Base-by-base conservation (phyloP, 2,329 filamentous ascomycete genomes). In the Alternaria burnsii region DNA sequence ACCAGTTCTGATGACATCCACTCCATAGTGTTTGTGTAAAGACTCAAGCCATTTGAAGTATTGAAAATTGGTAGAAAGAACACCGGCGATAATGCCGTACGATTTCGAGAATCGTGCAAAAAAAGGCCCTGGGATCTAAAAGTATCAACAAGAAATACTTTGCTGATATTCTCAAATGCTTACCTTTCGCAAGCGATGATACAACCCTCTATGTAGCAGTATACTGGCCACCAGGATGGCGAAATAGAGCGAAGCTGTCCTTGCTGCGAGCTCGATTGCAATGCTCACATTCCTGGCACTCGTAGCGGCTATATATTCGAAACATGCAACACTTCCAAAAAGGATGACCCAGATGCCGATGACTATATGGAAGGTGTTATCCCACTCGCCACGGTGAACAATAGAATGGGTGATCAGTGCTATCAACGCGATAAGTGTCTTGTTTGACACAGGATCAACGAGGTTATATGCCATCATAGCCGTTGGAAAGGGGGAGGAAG, bases 161-260 rank as follows among this genome's bases (percentile, higher is more conserved):
- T n/a, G 5, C 32, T n/a, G n/a, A 40, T 38, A 14, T 26, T 24
- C 20, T 14, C 34, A n/a, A 2, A n/a, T 14, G 50, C 50, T 6
- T 66, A 72, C 73, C 61, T 70, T 72, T 50, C 66, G 71, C 11
- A 81, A 68, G 4, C 76, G 77, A 54, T 82, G 81, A 59, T 81
- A 81, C 55, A 79, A 75, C 2, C 72, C 56, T 16, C 81, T 74
- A 66, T 83, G 80, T n/a, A 78, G 55, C 8, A 72, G 24, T 18
- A 82, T 79, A 59, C 79, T 82, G 8, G 63, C 36, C 8, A 56
- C 36, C 5, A 77, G 52, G 5, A 69, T 63, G 18, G 46, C 60
- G 24, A 75, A 70, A 44, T 76, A 76, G 3, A 71, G 47, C 1
- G 52, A 55, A 2, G 63, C 67, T 32, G 63, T 55, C n/a, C 54